Evolutionary conservation across 192 early-diverging fungal genomes (phyloP).

Genomic region (Phlyctochytrium bullatum): DNA sequence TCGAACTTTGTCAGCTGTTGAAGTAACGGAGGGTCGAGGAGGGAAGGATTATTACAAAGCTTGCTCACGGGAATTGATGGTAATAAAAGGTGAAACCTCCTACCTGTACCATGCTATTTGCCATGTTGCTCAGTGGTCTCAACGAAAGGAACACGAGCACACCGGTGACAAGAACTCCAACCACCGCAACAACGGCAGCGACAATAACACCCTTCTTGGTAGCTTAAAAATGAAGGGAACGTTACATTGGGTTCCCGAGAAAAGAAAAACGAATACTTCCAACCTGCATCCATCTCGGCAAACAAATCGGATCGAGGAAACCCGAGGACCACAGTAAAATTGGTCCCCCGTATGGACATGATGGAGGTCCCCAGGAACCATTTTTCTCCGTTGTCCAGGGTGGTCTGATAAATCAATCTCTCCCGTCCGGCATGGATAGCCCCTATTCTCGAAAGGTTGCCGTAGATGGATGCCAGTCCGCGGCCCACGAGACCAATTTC

Average conservation of each 20-base stretch:
- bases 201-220: not conserved
- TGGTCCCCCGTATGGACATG: not conserved
- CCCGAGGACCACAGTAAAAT: not conserved
- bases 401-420: no score
- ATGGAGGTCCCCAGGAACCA: not conserved
- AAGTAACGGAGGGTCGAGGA: no score
- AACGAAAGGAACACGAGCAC: not conserved
- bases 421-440: no score
- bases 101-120: not conserved
- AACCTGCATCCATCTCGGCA: not conserved
- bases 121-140: not conserved
- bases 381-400: not conserved
- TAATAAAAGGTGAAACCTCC: not conserved
- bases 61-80: no score
- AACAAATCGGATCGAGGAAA: not conserved
- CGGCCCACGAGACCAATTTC: not conserved
- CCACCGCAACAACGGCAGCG: not conserved
- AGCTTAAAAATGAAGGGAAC: no score
- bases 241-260: no score
- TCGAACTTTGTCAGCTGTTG: constrained; percentile 4
- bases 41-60: no score
- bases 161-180: not conserved
- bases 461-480: not conserved
- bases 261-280: no score
- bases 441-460: no score